Base-by-base conservation (phyloP, 805 yeast genomes). In the Cyberlindnera petersonii region DNA sequence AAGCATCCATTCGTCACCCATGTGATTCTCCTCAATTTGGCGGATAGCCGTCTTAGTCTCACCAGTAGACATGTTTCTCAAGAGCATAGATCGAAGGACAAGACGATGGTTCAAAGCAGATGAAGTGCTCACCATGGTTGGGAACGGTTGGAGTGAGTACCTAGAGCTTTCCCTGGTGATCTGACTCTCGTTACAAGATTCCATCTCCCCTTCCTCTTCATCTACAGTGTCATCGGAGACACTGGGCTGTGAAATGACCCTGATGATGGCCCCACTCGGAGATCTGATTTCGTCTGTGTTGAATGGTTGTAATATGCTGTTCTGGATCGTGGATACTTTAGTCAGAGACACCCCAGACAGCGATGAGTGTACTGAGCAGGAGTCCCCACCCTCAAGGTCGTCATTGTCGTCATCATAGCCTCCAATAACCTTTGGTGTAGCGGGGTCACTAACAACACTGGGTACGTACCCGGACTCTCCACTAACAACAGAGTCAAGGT, bases 1-100 rank as follows among this genome's bases (percentile, higher is more conserved):
- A 5, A 66, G 43, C 11, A 66, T 44, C 72, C 72, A 67, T 31
- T 66, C 69, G 33, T 66, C 70, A 13, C 56, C 56, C 26, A 61
- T 39, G 3, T 42, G 38, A 13, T 39, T 31, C 10, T 39, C 43
- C 51, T 43, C 55, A 16, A 47, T 33, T 26, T 55, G 60, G 13
- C 58, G 36, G 6, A 55, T 52, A 6, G 58, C 60, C 1, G 58
- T 50, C 24, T 37, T 47, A 4, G 45, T 35, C 17, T 44, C 47
- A 11, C 48, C 49, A 8, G 49, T 42, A 14, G 47, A 44, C 10
- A 47, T 27, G 21, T 52, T 49, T 24, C 48, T 46, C 24, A 50
- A 40, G 2, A 55, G 28, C 20, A 55, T 52, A 4, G 49, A 46
- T 17, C 54, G 38, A 31, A 55, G 26, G 8, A 48, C 40, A 7